Conservation (phyloP, 2,329 filamentous ascomycete species). For the Colletotrichum gloeosporioides region DNA sequence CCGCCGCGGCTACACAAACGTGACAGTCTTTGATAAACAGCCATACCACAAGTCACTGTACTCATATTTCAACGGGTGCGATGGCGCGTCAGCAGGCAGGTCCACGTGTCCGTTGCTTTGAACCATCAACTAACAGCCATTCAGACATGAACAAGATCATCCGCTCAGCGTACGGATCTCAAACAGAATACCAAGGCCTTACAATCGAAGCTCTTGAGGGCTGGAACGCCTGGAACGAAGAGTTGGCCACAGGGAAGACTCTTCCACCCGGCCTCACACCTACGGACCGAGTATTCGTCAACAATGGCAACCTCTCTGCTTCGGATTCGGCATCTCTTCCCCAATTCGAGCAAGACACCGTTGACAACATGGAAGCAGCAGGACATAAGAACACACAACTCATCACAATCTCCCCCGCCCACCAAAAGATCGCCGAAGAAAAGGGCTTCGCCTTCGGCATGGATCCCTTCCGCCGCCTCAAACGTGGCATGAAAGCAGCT, state of each 20-base stretch:
- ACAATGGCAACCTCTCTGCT: constrained; percentile 39
- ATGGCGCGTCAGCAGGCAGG: constrained; percentile 47
- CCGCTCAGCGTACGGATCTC: constrained; percentile 43
- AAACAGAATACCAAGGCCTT: constrained; percentile 51
- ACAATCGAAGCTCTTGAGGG: constrained; percentile 43
- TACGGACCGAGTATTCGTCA: constrained; percentile 40
- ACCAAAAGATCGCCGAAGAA: constrained; percentile 31
- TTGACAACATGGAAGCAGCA: constrained; percentile 38
- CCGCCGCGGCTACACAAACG: constrained; percentile 47
- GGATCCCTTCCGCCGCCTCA: constrained; percentile 39
- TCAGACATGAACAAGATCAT: constrained; percentile 50
- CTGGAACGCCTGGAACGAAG: constrained; percentile 52
- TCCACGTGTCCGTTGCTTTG: neutral
- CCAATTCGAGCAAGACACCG: constrained; percentile 39
- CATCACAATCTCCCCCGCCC: constrained; percentile 29
- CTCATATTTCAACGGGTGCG: constrained; percentile 43
- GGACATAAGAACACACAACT: constrained; percentile 40
- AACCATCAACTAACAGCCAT: neutral
- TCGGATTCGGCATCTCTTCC: constrained; percentile 28
- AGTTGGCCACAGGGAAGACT: constrained; percentile 33
- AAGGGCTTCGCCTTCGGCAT: constrained; percentile 35
- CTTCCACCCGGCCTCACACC: constrained; percentile 41
- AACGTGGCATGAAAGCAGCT: constrained; percentile 30
- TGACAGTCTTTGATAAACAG: constrained; percentile 55
- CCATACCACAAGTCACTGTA: constrained; percentile 44